Base-by-base conservation (phyloP, 345 rosid species). In the Cardamine resedifolia region DNA sequence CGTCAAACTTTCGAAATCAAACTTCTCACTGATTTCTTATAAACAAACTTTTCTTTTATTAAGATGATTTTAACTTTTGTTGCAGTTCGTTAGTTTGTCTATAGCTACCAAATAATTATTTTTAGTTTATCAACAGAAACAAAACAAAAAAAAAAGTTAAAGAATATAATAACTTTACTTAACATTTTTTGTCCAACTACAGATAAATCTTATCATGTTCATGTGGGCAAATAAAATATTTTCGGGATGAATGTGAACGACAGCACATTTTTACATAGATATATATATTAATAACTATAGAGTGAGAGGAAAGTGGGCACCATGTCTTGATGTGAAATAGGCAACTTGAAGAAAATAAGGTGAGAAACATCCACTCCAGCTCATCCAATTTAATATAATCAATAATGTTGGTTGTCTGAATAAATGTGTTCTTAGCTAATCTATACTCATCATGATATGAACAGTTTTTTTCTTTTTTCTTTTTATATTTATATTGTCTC, bases 281-380 rank as follows among this genome's bases (percentile, higher is more conserved):
- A 39, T 19, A 59, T 58, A 9, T 33, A 33, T 11, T 44, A 51
- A 57, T 47, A 66, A 50, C 0, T 8, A 10, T 36, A 56, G 41
- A 56, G 18, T 48, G 48, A 28, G 50, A 39, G 5, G 55, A 58
- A 31, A 41, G 80, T 77, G 80, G 80, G 39, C 26, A 71, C 62
- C 76, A 77, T 77, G 80, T 70, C 76, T 57, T 62, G 64, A 68
- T 75, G 66, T 76, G 75, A 45, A 56, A 38, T 56, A 21, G 10
- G 49, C 66, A 62, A 56, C 59, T 61, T 68, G 75, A 44, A 63
- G 33, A 45, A 45, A 44, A 34, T 31, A 33, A 56, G 61, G 43
- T 76, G 75, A 64, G 70, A 56, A 53, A 62, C 33, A 53, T 68
- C 68, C 47, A 61, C 18, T 70, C 34, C 75, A 76, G 75, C 75